phyloP scores from a whole-genome alignment of 805 yeast species.

The Metschnikowia peoriensis region DNA sequence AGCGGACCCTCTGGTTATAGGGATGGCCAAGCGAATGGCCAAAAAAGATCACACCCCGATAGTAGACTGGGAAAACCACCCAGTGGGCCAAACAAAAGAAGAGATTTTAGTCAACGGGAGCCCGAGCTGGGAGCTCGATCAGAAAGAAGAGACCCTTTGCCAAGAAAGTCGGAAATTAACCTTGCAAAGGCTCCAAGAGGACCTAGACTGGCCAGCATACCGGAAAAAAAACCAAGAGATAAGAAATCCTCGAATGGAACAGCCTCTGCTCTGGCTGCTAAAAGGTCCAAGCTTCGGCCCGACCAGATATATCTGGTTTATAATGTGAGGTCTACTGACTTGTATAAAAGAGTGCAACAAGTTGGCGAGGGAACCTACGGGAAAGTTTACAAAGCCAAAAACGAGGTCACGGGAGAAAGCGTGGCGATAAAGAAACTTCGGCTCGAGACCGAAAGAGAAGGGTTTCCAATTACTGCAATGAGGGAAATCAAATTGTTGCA shows the following conservation, averaged over 20 bases:
- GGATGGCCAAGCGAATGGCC: background rate
- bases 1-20: slow-evolving; percentile 16
- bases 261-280: background rate
- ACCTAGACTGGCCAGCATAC: slow-evolving; percentile 1
- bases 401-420: slow-evolving; percentile 59
- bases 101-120: slow-evolving; percentile 8
- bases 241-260: background rate
- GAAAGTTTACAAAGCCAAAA: slow-evolving; percentile 85
- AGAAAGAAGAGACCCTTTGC: background rate
- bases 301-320: slow-evolving; percentile 36
- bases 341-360: slow-evolving; percentile 73
- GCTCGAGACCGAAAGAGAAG: slow-evolving; percentile 86
- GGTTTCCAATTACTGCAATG: slow-evolving; percentile 93
- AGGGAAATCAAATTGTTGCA: slow-evolving; percentile 87
- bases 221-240: slow-evolving; percentile 3
- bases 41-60: slow-evolving; percentile 9
- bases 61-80: background rate
- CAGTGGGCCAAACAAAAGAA: slow-evolving; percentile 7
- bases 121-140: background rate
- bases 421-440: slow-evolving; percentile 88
- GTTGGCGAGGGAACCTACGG: slow-evolving; percentile 99
- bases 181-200: slow-evolving; percentile 3
- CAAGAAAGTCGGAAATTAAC: slow-evolving; percentile 1
- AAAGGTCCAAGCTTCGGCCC: slow-evolving; percentile 18
- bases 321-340: slow-evolving; percentile 28